These are phyloP conservation scores for Paramyrothecium sp. DNA, from an alignment of 2,329 filamentous ascomycete genomes.

Conservation along the genomic window DNA sequence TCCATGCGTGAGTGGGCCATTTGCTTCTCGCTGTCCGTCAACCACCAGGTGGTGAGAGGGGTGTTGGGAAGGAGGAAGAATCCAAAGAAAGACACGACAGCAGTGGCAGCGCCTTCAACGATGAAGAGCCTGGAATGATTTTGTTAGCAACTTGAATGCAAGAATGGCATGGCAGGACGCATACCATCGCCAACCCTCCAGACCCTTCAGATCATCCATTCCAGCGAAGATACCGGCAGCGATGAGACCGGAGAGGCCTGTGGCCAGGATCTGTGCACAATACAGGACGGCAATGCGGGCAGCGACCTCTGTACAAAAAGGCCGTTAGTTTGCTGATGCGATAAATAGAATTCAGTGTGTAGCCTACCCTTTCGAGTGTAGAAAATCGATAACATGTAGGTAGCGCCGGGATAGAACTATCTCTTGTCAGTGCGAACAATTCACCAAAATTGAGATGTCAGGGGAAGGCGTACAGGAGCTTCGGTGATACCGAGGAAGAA, in stretches of 20 bases:
- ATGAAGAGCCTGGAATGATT: constrained; percentile 19
- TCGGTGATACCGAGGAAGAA: constrained; percentile 39
- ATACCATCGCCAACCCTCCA: constrained; percentile 61
- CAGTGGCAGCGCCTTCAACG: constrained; percentile 55
- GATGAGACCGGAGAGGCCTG: constrained; percentile 65
- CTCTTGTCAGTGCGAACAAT: constrained; percentile 1
- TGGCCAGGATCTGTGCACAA: constrained; percentile 64
- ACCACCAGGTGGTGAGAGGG: constrained; percentile 41
- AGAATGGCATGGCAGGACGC: no score
- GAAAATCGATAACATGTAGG: constrained; percentile 31
- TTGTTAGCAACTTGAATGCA: background rate
- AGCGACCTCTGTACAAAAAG: constrained; percentile 57
- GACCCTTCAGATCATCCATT: constrained; percentile 41
- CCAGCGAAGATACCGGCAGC: constrained; percentile 56
- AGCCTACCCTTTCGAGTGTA: constrained; percentile 28
- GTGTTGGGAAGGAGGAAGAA: constrained; percentile 32
- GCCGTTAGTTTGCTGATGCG: background rate
- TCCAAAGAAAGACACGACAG: constrained; percentile 23
- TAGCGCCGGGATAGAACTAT: constrained; percentile 37
- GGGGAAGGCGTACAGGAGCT: constrained; percentile 24
- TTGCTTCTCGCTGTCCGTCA: constrained; percentile 45
- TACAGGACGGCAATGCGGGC: constrained; percentile 57
- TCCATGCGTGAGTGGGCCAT: constrained; percentile 47
- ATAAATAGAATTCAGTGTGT: background rate
- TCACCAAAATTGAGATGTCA: no score